phyloP scores from a whole-genome alignment of 495 filamentous ascomycete species.

The Penicillium silybi region DNA sequence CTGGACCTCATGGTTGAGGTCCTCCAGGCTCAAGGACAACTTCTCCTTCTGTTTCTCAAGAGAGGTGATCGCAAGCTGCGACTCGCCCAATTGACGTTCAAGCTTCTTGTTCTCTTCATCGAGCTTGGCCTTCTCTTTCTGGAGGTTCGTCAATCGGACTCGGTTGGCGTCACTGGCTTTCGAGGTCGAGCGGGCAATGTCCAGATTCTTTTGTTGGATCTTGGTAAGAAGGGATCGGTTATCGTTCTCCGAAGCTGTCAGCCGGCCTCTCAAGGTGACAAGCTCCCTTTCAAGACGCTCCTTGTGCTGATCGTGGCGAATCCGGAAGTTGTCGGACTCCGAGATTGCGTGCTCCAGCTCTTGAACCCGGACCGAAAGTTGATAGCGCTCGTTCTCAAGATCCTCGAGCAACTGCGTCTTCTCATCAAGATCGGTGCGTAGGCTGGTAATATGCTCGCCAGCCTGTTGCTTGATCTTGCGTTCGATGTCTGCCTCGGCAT shows the following conservation, averaged over 20 bases:
- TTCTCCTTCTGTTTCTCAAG: constrained; percentile 97
- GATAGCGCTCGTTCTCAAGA: constrained; percentile 69
- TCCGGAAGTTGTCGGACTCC: constrained; percentile 81
- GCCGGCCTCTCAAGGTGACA: constrained; percentile 85
- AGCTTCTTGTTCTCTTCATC: constrained; percentile 82
- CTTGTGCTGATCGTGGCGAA: constrained; percentile 87
- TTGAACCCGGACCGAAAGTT: constrained; percentile 71
- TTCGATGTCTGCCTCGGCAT: constrained; percentile 78
- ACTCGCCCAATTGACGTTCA: constrained; percentile 79
- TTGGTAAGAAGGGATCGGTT: constrained; percentile 95
- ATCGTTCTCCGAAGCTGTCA: constrained; percentile 93
- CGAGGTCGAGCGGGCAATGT: constrained; percentile 88
- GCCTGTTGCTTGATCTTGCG: constrained; percentile 71
- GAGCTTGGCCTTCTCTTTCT: constrained; percentile 77
- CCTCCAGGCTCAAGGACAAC: constrained; percentile 80
- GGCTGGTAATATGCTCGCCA: constrained; percentile 73
- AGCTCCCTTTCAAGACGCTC: constrained; percentile 88
- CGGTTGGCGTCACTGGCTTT: constrained; percentile 81
- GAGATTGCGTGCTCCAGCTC: constrained; percentile 77
- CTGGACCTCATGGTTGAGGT: constrained; percentile 89
- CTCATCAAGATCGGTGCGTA: constrained; percentile 74
- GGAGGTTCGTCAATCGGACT: constrained; percentile 68
- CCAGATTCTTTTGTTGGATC: constrained; percentile 94
- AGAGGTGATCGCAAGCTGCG: constrained; percentile 77
- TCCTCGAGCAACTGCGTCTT: constrained; percentile 66